These are phyloP conservation scores for Torulaspora gathmanii DNA, from an alignment of 805 yeast genomes.

Conservation along the genomic window DNA sequence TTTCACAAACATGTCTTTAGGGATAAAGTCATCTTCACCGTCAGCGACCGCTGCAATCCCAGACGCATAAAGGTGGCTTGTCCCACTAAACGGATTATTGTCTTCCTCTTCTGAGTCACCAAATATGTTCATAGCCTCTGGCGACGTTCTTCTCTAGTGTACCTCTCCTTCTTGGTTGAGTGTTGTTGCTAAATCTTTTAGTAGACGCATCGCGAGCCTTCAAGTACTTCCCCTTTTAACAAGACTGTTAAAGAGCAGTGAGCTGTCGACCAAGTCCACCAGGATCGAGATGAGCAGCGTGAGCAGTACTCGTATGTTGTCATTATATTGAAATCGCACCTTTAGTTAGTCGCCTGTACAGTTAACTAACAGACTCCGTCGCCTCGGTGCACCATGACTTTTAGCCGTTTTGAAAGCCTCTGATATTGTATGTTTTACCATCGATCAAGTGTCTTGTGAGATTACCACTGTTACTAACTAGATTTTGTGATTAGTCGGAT, in stretches of 20 bases:
- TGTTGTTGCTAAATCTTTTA: not conserved
- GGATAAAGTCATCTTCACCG: constrained; percentile 17
- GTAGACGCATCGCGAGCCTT: constrained; percentile 3
- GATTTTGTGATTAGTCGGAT: constrained; percentile 20
- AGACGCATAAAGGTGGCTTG: constrained; percentile 37
- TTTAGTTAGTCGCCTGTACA: not conserved
- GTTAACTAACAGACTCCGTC: constrained; percentile 5
- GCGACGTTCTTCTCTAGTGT: not conserved
- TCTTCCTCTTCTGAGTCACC: constrained; percentile 35
- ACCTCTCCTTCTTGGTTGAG: not conserved
- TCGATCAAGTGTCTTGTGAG: not conserved
- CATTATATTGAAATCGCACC: not conserved
- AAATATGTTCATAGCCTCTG: constrained; percentile 17
- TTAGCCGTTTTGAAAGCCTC: constrained; percentile 32
- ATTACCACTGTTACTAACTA: constrained; percentile 4
- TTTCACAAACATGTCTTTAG: constrained; percentile 9
- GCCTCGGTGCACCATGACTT: not conserved
- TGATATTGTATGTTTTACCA: constrained; percentile 30
- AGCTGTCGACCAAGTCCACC: not conserved
- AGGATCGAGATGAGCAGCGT: constrained; percentile 9
- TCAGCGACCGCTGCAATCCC: constrained; percentile 34
- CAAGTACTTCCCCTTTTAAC: not conserved
- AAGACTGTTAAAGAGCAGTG: not conserved
- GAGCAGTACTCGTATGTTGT: constrained; percentile 9
- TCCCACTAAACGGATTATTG: constrained; percentile 39